These are phyloP conservation scores for Pleodorina starrii DNA, from an alignment of 139 green algal genomes.

Conservation along the genomic window DNA sequence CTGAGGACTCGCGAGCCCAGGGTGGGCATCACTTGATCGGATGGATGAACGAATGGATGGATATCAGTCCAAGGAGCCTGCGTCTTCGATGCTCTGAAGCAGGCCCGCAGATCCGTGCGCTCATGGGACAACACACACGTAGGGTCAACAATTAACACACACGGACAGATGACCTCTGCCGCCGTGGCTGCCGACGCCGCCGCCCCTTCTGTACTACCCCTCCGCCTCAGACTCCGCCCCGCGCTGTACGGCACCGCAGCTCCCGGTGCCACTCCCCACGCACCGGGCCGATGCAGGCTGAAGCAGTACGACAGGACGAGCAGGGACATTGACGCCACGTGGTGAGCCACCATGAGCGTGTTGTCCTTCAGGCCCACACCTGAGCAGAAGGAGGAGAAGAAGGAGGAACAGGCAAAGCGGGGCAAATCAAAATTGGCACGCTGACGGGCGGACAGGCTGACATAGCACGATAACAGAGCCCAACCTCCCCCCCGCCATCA, in stretches of 20 bases:
- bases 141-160: neutral
- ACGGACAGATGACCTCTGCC: neutral
- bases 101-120: neutral
- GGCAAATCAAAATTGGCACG: too few species aligned
- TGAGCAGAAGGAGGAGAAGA: neutral
- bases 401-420: too few species aligned
- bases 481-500: too few species aligned
- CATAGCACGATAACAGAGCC: too few species aligned
- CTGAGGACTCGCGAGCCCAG: neutral
- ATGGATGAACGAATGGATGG: neutral
- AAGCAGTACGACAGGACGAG: constrained; percentile 54
- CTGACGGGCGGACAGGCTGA: too few species aligned
- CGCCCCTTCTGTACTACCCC: too few species aligned
- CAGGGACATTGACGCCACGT: constrained; percentile 50
- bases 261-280: neutral
- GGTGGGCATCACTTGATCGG: neutral
- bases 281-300: constrained; percentile 49
- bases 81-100: neutral
- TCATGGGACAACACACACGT: neutral
- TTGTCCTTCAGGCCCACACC: constrained; percentile 58
- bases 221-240: neutral
- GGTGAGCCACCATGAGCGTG: constrained; percentile 49
- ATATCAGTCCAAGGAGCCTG: too few species aligned
- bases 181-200: neutral
- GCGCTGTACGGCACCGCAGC: neutral